phyloP scores from a whole-genome alignment of 163 green algal genomes.

The Scenedesmus sp. region DNA sequence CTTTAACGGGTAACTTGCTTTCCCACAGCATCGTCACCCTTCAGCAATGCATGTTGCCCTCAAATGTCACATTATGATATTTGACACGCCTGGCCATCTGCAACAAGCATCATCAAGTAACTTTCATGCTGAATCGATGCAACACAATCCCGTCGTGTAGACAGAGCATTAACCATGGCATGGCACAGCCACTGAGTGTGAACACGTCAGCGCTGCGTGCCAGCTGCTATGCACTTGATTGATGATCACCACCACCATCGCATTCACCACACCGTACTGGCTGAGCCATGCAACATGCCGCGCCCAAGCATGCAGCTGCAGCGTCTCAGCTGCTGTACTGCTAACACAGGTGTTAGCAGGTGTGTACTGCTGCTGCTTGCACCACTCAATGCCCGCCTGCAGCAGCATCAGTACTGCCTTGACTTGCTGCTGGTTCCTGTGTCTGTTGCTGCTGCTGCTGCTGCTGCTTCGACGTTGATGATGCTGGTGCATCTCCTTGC shows the following conservation, averaged over 20 bases:
- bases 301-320: too few relatives aligned
- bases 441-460: slow-evolving; percentile 15
- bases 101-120: too few relatives aligned
- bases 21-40: too few relatives aligned
- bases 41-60: too few relatives aligned
- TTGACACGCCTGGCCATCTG: too few relatives aligned
- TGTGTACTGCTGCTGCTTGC: neutral
- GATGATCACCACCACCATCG: neutral
- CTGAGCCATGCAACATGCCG: neutral
- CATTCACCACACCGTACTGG: neutral
- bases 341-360: neutral
- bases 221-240: neutral
- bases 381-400: neutral
- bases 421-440: neutral
- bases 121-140: too few relatives aligned
- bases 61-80: too few relatives aligned
- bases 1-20: too few relatives aligned
- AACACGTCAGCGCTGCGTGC: too few relatives aligned
- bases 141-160: too few relatives aligned
- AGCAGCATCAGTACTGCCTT: slow-evolving; percentile 15
- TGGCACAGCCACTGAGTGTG: too few relatives aligned
- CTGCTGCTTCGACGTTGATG: neutral
- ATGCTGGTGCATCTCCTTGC: neutral
- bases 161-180: too few relatives aligned
- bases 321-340: neutral